Conservation (phyloP, 2,329 filamentous ascomycete species). For the Plectosphaerella cucumerina region DNA sequence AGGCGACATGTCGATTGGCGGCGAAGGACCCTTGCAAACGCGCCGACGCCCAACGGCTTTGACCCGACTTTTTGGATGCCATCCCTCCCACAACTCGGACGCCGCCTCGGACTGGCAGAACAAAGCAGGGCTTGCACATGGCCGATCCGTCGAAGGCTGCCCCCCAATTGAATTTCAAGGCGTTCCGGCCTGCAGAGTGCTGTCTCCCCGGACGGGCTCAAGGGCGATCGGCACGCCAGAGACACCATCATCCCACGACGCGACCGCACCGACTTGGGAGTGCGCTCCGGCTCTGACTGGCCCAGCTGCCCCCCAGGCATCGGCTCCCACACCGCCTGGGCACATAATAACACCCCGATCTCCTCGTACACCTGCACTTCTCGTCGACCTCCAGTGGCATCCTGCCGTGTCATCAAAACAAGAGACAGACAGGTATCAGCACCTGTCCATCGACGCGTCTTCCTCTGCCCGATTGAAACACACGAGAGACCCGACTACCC, state of each 20-base stretch:
- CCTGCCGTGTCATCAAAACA: too few species aligned
- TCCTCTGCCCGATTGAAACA: too few species aligned
- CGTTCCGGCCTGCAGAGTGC: background rate
- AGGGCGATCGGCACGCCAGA: too few species aligned
- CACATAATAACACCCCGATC: too few species aligned
- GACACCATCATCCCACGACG: background rate
- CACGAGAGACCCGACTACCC: too few species aligned
- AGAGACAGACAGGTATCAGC: too few species aligned
- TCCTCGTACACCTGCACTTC: too few species aligned
- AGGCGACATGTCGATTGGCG: background rate
- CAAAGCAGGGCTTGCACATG: background rate
- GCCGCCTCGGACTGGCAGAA: background rate
- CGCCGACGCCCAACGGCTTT: conserved; percentile 1
- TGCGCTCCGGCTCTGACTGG: background rate
- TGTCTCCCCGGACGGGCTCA: background rate
- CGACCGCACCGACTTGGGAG: background rate
- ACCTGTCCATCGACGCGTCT: too few species aligned
- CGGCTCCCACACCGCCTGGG: too few species aligned
- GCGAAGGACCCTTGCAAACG: background rate
- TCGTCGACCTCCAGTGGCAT: too few species aligned
- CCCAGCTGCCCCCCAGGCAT: too few species aligned
- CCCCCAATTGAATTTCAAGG: background rate
- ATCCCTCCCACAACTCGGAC: background rate
- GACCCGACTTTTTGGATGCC: background rate
- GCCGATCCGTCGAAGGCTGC: background rate